Evolutionary conservation across 345 rosid genomes (phyloP), one percentile per base, ranked within the genome.

Genomic region (Camelina laxa): DNA sequence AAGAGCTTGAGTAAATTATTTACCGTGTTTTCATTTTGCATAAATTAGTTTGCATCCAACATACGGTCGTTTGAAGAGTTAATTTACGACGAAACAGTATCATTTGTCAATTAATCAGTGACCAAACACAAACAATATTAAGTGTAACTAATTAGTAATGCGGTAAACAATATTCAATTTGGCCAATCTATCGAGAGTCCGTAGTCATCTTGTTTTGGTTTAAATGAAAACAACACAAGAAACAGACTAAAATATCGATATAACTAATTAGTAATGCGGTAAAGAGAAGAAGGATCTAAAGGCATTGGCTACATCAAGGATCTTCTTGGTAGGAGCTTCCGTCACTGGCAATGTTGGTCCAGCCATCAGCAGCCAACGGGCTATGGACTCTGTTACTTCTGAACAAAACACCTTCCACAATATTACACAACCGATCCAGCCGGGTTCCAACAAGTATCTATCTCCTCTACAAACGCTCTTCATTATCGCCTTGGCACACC

Each of bases 401-500:
- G 80, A 73, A 75, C 53, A 75, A 8, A 75, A 33, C 2, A 81
- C 42, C 9, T 62, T 64, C 75, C 65, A 69, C 10, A 76, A 17
- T 31, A 42, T 69, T 17, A 62, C 70, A 51, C 10, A 12, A 65
- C 73, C 63, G 13, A 85, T 44, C 89, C 87, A 84, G 6, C 82
- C 50, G 1, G 89, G 88, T 60, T 84, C 84, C 10, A 79, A 57
- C 67, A 85, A n/a, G 76, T 82, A 76, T 64, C 60, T 74, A 54
- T 88, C 87, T 51, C 91, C 88, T 0, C 85, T 73, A 74, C 88
- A 81, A 11, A 75, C 86, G 2, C 88, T 77, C 61, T 51, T 73
- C 68, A 86, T 72, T 30, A 86, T 80, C 19, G 75, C 84, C 67
- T 60, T 82, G 0, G 82, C 84, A 8, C 85, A 84, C 42, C 55